Evolutionary conservation across 1,284 basidiomycete genomes (phyloP), one percentile per base, ranked within the genome.

Genomic region (Ceratobasidium theobromae): DNA sequence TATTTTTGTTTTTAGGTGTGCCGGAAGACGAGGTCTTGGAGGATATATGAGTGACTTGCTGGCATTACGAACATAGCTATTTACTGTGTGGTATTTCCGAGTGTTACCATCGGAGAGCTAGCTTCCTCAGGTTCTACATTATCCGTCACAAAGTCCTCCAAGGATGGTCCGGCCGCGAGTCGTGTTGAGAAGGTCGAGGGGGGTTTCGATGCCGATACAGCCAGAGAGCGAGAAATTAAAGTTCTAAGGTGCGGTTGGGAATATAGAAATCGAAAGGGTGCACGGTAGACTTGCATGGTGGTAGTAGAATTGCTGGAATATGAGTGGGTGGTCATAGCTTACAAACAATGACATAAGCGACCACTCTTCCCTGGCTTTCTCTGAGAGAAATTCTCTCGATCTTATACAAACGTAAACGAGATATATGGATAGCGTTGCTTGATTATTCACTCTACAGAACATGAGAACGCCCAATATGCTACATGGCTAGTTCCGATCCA

Each of bases 1-100:
- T 71, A 95, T 94, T 32, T 87, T 88, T 23, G 96, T 98, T 80
- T 98, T 98, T 33, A 99, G 81, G 79, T 91, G 92, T 2, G 87
- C 86, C 12, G 97, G 97, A 18, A 99, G 82, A 18, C 97, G 91
- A 23, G 91, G 91, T 41, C 93, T 95, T 38, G 35, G 16, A 16
- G 72, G 5, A 28, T 2, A 16, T 66, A 45, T 38, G n/a, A 38
- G 62, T 33, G 28, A 46, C 28, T 38, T n/a, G n/a, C n/a, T 28
- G 41, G n/a, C 57, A 52, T 45, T 23, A 38, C 41, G 55, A 9
- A 23, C 25, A 27, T 43, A 60, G 21, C 16, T 18, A 72, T 85
- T 71, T 74, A 92, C 93, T 84, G 84, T 68, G 82, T 84, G 4
- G 86, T 84, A 74, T 91, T 95, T 40, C 93, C 91, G 12, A 96